These are phyloP conservation scores for Corchorus capsularis DNA, from an alignment of 345 rosid genomes.

Conservation along the genomic window DNA sequence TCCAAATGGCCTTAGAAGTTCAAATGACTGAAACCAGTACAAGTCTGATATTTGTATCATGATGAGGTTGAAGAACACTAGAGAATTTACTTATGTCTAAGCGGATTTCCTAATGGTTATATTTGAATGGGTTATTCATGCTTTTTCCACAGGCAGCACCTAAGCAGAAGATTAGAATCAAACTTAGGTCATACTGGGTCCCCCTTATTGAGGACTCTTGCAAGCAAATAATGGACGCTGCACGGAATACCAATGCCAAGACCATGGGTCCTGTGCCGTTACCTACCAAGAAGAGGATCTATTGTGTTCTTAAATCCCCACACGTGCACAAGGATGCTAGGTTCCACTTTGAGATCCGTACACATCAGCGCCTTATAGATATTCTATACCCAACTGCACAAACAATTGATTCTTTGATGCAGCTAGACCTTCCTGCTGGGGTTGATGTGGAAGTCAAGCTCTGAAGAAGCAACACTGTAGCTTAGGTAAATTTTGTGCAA, in stretches of 20 bases:
- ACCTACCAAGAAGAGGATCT: constrained; percentile 86
- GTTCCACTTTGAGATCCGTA: constrained; percentile 92
- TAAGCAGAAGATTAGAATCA: constrained; percentile 95
- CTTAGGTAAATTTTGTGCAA: constrained; percentile 25
- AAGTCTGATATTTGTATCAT: not conserved
- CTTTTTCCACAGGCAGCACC: constrained; percentile 69
- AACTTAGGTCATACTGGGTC: constrained; percentile 92
- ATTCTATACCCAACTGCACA: constrained; percentile 96
- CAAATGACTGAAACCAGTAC: not conserved
- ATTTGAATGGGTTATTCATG: not conserved
- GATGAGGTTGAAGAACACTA: not conserved
- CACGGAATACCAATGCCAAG: constrained; percentile 82
- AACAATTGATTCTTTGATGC: constrained; percentile 97
- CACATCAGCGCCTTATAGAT: constrained; percentile 91
- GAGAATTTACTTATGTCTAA: not conserved
- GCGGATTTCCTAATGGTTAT: not conserved
- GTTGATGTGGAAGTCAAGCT: constrained; percentile 98
- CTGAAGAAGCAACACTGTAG: constrained; percentile 36
- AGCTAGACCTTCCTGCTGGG: constrained; percentile 96
- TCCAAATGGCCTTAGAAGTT: not conserved
- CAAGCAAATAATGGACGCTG: constrained; percentile 96
- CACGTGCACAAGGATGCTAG: constrained; percentile 99
- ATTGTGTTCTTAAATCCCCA: constrained; percentile 96
- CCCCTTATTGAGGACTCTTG: constrained; percentile 91
- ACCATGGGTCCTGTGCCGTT: constrained; percentile 96